Percentiles rank a stretch among this genome's conserved stretches.
phyloP scores from a whole-genome alignment of 2,329 filamentous ascomycete genomes.

The Microdochium bolleyi region DNA sequence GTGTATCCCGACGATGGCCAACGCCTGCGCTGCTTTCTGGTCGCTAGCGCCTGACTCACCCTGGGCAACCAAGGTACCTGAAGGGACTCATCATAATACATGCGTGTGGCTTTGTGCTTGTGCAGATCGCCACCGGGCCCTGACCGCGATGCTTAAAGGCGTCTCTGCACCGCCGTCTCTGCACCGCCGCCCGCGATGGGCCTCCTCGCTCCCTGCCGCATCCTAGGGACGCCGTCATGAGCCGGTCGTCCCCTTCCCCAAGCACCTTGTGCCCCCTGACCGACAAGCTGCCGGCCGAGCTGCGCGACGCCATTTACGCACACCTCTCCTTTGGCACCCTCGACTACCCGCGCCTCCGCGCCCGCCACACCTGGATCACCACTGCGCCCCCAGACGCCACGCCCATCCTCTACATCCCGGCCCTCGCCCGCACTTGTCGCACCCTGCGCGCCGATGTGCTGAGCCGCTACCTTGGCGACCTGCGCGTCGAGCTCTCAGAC shows the following conservation, averaged over 20 bases:
- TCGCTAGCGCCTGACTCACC: too few relatives aligned
- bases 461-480: neutral
- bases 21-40: too few relatives aligned
- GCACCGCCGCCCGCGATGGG: too few relatives aligned
- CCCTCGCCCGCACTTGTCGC: neutral
- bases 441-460: neutral
- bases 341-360: neutral
- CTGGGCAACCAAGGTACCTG: too few relatives aligned
- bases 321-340: neutral
- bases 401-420: neutral
- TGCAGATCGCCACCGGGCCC: too few relatives aligned
- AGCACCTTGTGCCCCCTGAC: neutral
- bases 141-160: too few relatives aligned
- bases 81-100: too few relatives aligned
- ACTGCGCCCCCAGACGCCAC: neutral
- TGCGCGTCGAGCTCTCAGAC: neutral
- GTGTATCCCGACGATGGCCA: too few relatives aligned
- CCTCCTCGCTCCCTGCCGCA: neutral
- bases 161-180: too few relatives aligned
- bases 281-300: neutral
- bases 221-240: neutral
- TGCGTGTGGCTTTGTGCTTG: too few relatives aligned
- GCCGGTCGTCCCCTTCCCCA: neutral
- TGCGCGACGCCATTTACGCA: neutral
- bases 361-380: neutral